These are phyloP conservation scores for Nakazawaea pomicola DNA, from an alignment of 805 yeast genomes.

Conservation along the genomic window DNA sequence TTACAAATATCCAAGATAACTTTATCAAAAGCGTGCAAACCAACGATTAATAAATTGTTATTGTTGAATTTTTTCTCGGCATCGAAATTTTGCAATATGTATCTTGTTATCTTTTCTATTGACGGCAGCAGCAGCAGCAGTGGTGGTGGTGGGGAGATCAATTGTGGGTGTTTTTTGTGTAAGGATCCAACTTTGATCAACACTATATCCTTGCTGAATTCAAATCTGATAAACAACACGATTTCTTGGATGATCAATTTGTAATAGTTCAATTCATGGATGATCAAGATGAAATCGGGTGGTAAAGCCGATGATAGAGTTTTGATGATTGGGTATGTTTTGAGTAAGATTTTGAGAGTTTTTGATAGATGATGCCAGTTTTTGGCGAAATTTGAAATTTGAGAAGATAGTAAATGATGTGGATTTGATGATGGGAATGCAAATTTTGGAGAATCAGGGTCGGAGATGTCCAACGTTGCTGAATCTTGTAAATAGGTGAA, in stretches of 20 bases:
- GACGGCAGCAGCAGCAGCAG: no score
- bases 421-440: no score
- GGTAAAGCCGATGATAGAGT: neutral
- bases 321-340: slow-evolving; percentile 8
- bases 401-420: slow-evolving; percentile 5
- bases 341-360: slow-evolving; percentile 5
- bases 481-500: neutral
- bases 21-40: slow-evolving; percentile 1
- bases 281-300: slow-evolving; percentile 1
- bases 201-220: slow-evolving; percentile 1
- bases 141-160: no score
- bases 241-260: neutral
- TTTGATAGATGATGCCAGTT: slow-evolving; percentile 6
- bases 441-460: no score
- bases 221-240: neutral
- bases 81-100: neutral
- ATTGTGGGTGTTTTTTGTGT: no score
- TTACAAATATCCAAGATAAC: neutral
- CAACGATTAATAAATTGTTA: neutral
- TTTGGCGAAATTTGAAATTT: slow-evolving; percentile 3
- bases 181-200: slow-evolving; percentile 2
- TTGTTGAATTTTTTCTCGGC: slow-evolving; percentile 1
- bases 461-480: neutral
- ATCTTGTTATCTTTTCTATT: no score
- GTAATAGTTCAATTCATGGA: slow-evolving; percentile 9